Evolutionary conservation across 306 rosid species (phyloP).

Genomic region (Pterocarpus santalinus): DNA sequence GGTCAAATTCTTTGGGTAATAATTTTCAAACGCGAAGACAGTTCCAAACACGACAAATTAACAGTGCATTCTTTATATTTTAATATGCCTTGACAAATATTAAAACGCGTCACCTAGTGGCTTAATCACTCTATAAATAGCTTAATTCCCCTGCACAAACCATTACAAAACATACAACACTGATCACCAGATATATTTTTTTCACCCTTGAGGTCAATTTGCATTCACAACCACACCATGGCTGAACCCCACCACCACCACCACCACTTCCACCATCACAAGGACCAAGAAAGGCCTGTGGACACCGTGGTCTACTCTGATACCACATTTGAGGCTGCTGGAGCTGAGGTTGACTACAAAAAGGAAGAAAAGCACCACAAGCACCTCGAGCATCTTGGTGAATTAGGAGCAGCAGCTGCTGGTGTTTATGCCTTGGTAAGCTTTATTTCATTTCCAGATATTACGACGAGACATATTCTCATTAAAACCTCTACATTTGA

Average conservation of each 20-base stretch:
- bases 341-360: conserved; percentile 22
- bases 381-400: conserved; percentile 31
- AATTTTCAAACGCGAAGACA: background rate
- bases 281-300: background rate
- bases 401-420: conserved; percentile 25
- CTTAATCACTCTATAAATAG: conserved; percentile 1
- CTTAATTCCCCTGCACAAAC: background rate
- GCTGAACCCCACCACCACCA: conserved; percentile 30
- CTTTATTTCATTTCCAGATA: background rate
- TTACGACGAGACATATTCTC: background rate
- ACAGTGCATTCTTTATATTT: background rate
- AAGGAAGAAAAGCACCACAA: conserved; percentile 49
- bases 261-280: conserved; percentile 38
- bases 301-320: background rate
- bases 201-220: background rate
- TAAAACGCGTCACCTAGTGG: background rate
- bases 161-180: background rate
- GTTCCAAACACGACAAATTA: background rate
- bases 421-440: conserved; percentile 43
- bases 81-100: background rate
- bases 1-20: too few species aligned
- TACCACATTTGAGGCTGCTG: conserved; percentile 9
- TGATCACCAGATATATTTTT: background rate
- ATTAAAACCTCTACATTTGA: background rate
- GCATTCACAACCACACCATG: conserved; percentile 23